Percentiles rank a stretch among this genome's conserved stretches.
Evolutionary conservation across 371 early-diverging fungal genomes (phyloP).

Genomic region (Umbelopsis sp.): DNA sequence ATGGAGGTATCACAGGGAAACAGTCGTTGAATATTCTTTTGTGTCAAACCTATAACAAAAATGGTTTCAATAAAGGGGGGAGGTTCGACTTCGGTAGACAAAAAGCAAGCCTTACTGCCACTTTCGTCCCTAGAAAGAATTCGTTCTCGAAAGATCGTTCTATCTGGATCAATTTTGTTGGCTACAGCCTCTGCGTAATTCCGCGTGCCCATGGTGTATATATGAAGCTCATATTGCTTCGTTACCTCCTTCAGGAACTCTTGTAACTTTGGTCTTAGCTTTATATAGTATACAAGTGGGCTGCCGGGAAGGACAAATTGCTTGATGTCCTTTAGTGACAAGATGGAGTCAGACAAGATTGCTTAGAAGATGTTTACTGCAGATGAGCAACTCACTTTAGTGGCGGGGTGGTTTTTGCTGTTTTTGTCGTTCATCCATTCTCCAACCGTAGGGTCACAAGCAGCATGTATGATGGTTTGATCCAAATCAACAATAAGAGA

Average conservation of each 20-base stretch:
- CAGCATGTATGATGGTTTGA: constrained; percentile 98
- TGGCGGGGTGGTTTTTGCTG: constrained; percentile 61
- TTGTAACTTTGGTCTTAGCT: constrained; percentile 60
- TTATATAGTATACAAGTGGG: constrained; percentile 78
- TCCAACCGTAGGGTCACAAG: constrained; percentile 79
- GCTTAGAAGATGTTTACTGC: not conserved
- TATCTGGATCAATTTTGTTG: constrained; percentile 85
- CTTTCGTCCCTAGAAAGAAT: constrained; percentile 97
- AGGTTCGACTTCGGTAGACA: not conserved
- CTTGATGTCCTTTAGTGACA: constrained; percentile 60
- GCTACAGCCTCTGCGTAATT: constrained; percentile 94
- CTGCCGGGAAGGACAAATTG: constrained; percentile 77
- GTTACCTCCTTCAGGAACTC: constrained; percentile 76
- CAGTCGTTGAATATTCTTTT: constrained; percentile 88
- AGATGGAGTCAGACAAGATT: not conserved
- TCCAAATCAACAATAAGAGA: constrained; percentile 98
- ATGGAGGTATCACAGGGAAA: constrained; percentile 97
- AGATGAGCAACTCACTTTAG: constrained; percentile 33
- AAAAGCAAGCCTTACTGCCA: constrained; percentile 60
- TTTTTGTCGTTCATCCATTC: constrained; percentile 79
- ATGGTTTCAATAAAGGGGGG: not conserved
- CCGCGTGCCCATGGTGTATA: constrained; percentile 99
- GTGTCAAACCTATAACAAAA: constrained; percentile 61
- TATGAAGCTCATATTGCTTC: constrained; percentile 91
- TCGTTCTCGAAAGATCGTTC: constrained; percentile 83